Percentiles rank a stretch among this genome's conserved stretches.
Evolutionary conservation across 331 rosid genomes (phyloP).

Genomic region (Cucumis variabilis): DNA sequence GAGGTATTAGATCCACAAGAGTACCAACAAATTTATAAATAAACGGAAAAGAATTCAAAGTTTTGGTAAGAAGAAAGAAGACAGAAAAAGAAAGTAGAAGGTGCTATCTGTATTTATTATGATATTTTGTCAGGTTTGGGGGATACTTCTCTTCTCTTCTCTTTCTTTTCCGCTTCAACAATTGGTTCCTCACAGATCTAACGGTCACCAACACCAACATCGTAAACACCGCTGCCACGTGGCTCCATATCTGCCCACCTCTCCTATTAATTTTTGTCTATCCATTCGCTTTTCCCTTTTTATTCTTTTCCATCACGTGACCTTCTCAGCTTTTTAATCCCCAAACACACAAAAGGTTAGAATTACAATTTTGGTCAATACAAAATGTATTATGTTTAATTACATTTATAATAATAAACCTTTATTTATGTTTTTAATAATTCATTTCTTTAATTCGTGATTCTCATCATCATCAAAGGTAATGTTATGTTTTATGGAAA

Average conservation of each 20-base stretch:
- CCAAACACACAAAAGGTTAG: background rate
- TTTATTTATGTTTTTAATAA: no score
- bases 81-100: background rate
- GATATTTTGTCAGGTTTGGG: background rate
- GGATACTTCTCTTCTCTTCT: background rate
- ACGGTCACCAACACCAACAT: conserved; percentile 23
- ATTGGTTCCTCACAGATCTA: conserved; percentile 23
- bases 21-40: no score
- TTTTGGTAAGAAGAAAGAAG: no score
- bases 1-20: no score
- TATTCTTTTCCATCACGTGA: conserved; percentile 48
- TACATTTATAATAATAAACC: no score
- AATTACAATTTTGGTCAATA: background rate
- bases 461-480: no score
- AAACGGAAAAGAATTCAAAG: no score
- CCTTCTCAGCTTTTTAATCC: conserved; percentile 6
- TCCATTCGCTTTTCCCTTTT: background rate
- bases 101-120: conserved; percentile 5
- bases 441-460: no score
- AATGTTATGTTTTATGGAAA: no score
- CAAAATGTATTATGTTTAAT: no score
- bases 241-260: conserved; percentile 31
- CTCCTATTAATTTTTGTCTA: background rate
- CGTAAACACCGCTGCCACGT: conserved; percentile 34
- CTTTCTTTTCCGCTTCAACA: background rate